A percentile compares a stretch with the other conserved stretches of the same genome.
These are phyloP conservation scores for Phytophthora crassamura DNA, from an alignment of 352 stramenopile genomes.

Conservation along the genomic window DNA sequence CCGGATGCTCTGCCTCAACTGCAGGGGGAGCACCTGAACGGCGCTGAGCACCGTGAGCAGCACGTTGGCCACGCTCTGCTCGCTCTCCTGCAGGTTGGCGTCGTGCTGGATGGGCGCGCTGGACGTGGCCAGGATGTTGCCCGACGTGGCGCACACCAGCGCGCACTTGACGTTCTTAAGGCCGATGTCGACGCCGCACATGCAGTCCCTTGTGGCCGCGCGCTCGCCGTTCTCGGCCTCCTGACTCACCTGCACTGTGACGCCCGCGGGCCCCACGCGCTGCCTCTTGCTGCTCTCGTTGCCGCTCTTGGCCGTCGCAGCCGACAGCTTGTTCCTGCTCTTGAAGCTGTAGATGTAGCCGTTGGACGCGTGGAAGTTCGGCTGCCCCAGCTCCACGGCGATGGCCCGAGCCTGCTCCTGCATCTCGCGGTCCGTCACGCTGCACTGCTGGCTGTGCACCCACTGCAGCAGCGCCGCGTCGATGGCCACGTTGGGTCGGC, in stretches of 20 bases:
- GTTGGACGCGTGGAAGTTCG: conserved; percentile 37
- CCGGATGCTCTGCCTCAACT: conserved; percentile 24
- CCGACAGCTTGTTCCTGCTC: conserved; percentile 25
- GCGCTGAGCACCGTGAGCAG: conserved; percentile 38
- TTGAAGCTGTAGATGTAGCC: conserved; percentile 47
- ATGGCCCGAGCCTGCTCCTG: conserved; percentile 31
- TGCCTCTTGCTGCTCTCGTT: conserved; percentile 14
- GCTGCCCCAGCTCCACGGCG: conserved; percentile 20
- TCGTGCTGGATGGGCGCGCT: conserved; percentile 36
- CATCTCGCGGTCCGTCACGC: conserved; percentile 36
- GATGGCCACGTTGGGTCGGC: conserved; percentile 25
- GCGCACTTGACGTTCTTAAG: conserved; percentile 74
- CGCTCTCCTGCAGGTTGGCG: conserved; percentile 20
- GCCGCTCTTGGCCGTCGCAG: background rate
- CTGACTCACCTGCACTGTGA: conserved; percentile 24
- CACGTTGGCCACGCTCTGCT: conserved; percentile 47
- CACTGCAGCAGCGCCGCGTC: conserved; percentile 34
- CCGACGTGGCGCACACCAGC: conserved; percentile 39
- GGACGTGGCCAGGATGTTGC: conserved; percentile 40
- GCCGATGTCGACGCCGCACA: conserved; percentile 72
- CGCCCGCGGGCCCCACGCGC: background rate
- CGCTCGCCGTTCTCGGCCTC: background rate
- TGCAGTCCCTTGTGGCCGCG: conserved; percentile 17
- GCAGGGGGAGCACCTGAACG: conserved; percentile 35
- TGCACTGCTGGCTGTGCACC: conserved; percentile 20